Base-by-base conservation (phyloP, 1,139 yeast species). In the Geotrichum siamense region DNA sequence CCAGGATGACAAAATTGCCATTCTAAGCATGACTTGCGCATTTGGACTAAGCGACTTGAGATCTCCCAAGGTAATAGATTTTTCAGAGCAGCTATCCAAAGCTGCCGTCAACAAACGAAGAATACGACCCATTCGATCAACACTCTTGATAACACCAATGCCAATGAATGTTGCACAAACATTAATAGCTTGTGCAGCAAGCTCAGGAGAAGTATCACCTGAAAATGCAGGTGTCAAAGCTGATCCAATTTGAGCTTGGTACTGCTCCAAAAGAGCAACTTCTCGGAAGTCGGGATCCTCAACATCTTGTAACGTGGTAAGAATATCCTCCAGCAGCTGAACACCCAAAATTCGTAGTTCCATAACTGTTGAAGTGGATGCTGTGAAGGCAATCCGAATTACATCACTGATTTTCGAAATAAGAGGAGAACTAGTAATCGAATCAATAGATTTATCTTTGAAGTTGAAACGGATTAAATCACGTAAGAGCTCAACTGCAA, bases 171-270 rank as follows among this genome's bases (percentile, higher is more conserved):
- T 81, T 0, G 95, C 89, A 36, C 86, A 79, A 2, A 87, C 84
- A 40, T 76, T 75, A 36, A 89, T 76, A 0, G 96, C 96, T 49
- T 76, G 76, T 16, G 84, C 77, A 3, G 93, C 87, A 0, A 86
- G 75, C 38, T 75, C 75, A 1, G 93, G 76, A 21, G 82, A 80
- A 45, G 87, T 80, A 22, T 80, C 87, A 2, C 74, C 69, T 34
- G 75, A 74, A 63, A 91, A 91, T n/a, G 94, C 86, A 0, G 97
- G 96, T 39, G 87, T 75, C 48, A 91, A 70, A 0, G 97, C 94
- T 51, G 95, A 81, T 10, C 86, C 82, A 15, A 91, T 83, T 55
- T 87, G 96, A 0, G 97, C 97, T 57, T 91, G 96, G 56, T 84
- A 94, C 61, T 87, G 96, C 54, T 85, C 95, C 47, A 91, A 68